Percentiles rank a stretch among this genome's conserved stretches.
Evolutionary conservation across 805 yeast genomes (phyloP).

Genomic region (Suhomyces xylopsoci): DNA sequence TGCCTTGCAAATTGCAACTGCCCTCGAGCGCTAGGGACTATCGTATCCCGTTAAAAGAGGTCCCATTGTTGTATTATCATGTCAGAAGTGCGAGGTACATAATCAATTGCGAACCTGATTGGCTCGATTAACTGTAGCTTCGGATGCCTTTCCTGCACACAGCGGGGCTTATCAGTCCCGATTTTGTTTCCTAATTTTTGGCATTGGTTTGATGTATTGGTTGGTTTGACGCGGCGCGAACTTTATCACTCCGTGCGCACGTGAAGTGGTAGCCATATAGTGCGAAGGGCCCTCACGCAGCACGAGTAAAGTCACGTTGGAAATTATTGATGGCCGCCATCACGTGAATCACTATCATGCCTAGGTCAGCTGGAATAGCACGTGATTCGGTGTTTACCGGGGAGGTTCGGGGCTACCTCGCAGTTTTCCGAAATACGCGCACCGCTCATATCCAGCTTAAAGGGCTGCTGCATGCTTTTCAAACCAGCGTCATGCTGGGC

Average conservation of each 20-base stretch:
- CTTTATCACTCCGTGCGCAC: background rate
- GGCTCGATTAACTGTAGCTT: slow-evolving; percentile 1
- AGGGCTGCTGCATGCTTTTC: background rate
- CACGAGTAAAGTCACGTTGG: background rate
- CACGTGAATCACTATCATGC: no score
- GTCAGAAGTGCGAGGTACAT: background rate
- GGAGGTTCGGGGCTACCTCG: no score
- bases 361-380: no score
- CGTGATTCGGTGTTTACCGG: no score
- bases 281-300: background rate
- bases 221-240: background rate
- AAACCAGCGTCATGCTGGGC: background rate
- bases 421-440: background rate
- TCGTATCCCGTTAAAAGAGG: background rate
- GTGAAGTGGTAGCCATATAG: background rate
- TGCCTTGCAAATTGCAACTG: background rate
- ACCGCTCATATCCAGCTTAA: background rate
- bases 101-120: slow-evolving; percentile 2
- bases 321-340: no score
- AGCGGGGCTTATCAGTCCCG: background rate
- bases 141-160: background rate
- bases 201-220: background rate
- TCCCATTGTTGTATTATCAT: background rate
- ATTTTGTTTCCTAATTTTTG: background rate
- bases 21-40: background rate